Percentiles rank a stretch among this genome's conserved stretches.
Conservation (phyloP, 2,329 filamentous ascomycete species). For the Xylaria sp. region DNA sequence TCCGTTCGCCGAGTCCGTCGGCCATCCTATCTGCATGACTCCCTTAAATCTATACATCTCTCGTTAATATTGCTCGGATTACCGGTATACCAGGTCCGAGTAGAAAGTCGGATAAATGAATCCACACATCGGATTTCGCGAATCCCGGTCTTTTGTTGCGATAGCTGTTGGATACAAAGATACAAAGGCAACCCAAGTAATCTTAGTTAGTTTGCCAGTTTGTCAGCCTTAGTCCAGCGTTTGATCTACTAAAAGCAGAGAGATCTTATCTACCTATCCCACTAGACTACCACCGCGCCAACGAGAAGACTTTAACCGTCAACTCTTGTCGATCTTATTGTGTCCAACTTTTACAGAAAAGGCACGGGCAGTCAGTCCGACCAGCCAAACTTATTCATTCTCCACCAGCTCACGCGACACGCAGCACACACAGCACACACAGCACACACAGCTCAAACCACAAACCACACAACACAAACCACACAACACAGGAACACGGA, state of each 20-base stretch:
- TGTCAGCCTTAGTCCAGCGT: conserved; percentile 25
- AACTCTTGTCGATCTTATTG: not conserved
- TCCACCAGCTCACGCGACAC: not conserved
- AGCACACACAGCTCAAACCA: not conserved
- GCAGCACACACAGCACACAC: too few relatives aligned
- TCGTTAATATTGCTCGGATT: not conserved
- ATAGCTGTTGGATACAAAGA: conserved; percentile 11
- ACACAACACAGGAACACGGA: too few relatives aligned
- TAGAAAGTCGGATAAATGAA: not conserved
- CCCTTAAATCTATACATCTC: not conserved
- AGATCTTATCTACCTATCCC: conserved; percentile 18
- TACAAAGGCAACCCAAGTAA: not conserved
- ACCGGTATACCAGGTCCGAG: conserved; percentile 9
- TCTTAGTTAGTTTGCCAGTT: conserved; percentile 15
- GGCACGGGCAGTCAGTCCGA: not conserved
- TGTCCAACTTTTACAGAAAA: conserved; percentile 1
- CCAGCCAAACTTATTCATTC: too few relatives aligned
- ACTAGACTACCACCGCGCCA: not conserved
- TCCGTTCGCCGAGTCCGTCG: not conserved
- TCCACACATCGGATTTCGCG: conserved; percentile 17
- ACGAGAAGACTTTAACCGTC: conserved; percentile 5
- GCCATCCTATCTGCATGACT: conserved; percentile 10
- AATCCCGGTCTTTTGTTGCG: conserved; percentile 1
- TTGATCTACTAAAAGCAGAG: conserved; percentile 9
- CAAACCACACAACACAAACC: not conserved